A percentile compares a stretch with the other conserved stretches of the same genome.
Conservation (phyloP, 495 filamentous ascomycete genomes). For the Penicillium desertorum region DNA sequence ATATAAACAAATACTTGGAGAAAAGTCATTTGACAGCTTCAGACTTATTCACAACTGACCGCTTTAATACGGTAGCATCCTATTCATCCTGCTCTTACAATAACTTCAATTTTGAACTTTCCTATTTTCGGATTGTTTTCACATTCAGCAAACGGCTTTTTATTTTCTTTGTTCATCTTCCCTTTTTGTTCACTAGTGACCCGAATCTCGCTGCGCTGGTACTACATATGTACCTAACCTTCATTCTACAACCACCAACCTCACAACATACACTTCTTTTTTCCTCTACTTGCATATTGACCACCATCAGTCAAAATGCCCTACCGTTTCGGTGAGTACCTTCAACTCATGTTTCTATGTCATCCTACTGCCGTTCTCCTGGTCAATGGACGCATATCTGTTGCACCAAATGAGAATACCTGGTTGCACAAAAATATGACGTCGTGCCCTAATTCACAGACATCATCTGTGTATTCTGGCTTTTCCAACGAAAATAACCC, state of each 20-base stretch:
- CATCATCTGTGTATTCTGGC: not conserved
- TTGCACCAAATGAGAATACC: not conserved
- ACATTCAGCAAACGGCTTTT: not conserved
- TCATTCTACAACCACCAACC: not conserved
- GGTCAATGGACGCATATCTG: not conserved
- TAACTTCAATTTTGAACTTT: not conserved
- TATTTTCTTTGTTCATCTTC: not conserved
- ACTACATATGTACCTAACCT: not conserved
- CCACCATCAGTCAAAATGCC: not conserved
- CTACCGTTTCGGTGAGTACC: conserved; percentile 11
- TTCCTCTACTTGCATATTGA: not conserved
- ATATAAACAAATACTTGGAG: not conserved
- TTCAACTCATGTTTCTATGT: not conserved
- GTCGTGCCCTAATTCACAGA: not conserved
- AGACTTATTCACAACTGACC: too few relatives aligned
- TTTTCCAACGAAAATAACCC: not conserved
- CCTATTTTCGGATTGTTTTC: not conserved
- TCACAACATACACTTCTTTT: conserved; percentile 7
- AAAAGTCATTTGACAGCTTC: not conserved
- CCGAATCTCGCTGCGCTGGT: not conserved
- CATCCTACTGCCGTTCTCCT: not conserved
- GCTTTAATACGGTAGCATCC: not conserved
- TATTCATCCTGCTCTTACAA: not conserved
- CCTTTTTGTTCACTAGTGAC: not conserved
- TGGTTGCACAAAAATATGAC: not conserved